phyloP scores from a whole-genome alignment of 768 basidiomycete species.

The Pisolithus tinctorius region DNA sequence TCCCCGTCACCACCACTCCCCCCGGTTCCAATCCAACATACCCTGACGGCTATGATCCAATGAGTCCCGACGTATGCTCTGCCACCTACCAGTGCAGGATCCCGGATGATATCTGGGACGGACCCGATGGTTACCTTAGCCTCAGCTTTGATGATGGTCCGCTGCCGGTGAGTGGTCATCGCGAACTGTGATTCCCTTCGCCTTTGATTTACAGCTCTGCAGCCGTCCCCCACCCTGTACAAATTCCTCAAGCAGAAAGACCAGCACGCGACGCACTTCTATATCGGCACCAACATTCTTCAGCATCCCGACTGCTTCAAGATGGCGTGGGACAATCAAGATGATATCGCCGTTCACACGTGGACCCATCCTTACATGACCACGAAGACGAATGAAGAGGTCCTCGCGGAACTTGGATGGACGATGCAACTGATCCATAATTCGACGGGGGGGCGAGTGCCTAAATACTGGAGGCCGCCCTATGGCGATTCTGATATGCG shows the following conservation, averaged over 20 bases:
- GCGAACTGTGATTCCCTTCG: not conserved
- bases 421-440: conserved; percentile 74
- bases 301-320: conserved; percentile 49
- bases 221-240: conserved; percentile 46
- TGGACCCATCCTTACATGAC: conserved; percentile 83
- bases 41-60: conserved; percentile 32
- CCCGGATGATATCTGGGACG: conserved; percentile 66
- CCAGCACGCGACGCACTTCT: conserved; percentile 76
- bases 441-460: conserved; percentile 70
- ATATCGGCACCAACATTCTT: conserved; percentile 79
- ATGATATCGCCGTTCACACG: conserved; percentile 40
- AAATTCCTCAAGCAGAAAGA: conserved; percentile 62
- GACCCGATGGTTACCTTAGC: conserved; percentile 60
- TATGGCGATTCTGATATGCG: conserved; percentile 82
- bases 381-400: conserved; percentile 56
- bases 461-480: conserved; percentile 83
- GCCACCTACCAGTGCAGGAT: conserved; percentile 63
- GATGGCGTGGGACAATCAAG: conserved; percentile 35
- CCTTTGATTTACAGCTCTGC: conserved; percentile 3
- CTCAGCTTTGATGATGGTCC: conserved; percentile 83
- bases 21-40: conserved; percentile 31
- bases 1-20: conserved; percentile 37
- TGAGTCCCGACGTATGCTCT: conserved; percentile 60
- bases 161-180: conserved; percentile 30
- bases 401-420: conserved; percentile 75